Conservation (phyloP, 495 filamentous ascomycete genomes). For the Tuber indicum region DNA sequence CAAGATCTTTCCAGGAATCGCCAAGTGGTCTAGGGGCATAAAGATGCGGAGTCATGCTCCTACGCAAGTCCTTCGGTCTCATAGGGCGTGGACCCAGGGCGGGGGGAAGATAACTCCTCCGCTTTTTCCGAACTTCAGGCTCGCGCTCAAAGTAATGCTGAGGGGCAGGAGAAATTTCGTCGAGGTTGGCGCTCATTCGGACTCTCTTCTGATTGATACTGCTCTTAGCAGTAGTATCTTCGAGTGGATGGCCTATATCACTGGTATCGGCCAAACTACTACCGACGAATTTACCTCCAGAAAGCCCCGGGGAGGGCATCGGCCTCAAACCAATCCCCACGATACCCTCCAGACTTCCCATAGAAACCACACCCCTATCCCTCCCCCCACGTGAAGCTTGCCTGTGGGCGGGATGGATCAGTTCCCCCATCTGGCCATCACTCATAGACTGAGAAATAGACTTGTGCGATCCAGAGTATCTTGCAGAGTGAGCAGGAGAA, state of each 20-base stretch:
- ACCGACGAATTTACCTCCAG: constrained; percentile 24
- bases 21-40: constrained; percentile 28
- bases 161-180: constrained; percentile 16
- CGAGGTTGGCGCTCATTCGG: constrained; percentile 23
- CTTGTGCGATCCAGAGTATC: constrained; percentile 17
- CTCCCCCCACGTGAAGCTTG: constrained; percentile 9
- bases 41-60: constrained; percentile 33
- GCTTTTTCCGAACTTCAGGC: not conserved
- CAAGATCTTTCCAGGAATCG: constrained; percentile 30
- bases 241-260: constrained; percentile 17
- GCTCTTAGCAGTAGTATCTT: constrained; percentile 20
- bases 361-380: constrained; percentile 23
- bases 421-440: constrained; percentile 21
- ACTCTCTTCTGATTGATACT: constrained; percentile 10
- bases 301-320: constrained; percentile 22
- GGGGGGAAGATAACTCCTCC: not conserved
- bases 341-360: constrained; percentile 35
- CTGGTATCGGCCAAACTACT: constrained; percentile 33
- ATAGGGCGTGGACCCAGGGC: constrained; percentile 13
- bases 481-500: constrained; percentile 19
- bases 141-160: constrained; percentile 5
- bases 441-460: constrained; percentile 25
- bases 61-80: constrained; percentile 29
- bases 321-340: constrained; percentile 27
- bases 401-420: constrained; percentile 34